Evolutionary conservation across 2,329 filamentous ascomycete genomes (phyloP), one percentile per base, ranked within the genome.

Genomic region (Ceratocystis papillata): DNA sequence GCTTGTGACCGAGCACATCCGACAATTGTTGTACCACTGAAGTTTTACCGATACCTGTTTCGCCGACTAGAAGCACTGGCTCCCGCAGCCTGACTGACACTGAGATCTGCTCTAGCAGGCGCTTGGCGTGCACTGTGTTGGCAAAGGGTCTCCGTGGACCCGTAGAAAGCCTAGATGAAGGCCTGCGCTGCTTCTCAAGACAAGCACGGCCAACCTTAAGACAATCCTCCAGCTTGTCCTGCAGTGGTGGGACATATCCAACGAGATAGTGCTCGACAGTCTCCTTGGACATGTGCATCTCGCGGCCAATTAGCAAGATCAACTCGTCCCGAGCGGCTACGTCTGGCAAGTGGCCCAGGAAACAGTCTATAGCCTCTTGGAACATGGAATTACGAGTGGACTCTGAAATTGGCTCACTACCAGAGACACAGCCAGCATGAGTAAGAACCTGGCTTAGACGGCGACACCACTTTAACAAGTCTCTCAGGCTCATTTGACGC

Each of bases 1-100:
- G 82, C 71, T 90, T 95, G 73, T 91, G 88, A 1, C 92, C 90
- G 33, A 96, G 81, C 2, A 87, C 83, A 67, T 88, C 86, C 0
- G 94, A 91, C 66, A 99, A 79, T 73, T 96, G 91, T 74, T 99
- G 94, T 15, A 99, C 87, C 30, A 94, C 89, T 0, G 94, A 96
- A 0, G 94, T 99, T 77, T 99, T 99, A 71, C 94, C 94, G 63
- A 96, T 96, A 78, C 94, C 94, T 6, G 94, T 99, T 77, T 99
- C 94, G 73, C 94, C 94, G n/a, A 99, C 94, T 33, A 99, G 83
- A 20, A 99, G 78, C 1, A 96, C 83, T 3, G 95, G 91, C 72
- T 99, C 94, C n/a, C 84, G 83, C 71, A 91, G 83, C 69, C 88
- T 86, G 5, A 96, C 84, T 1, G 91, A 88, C 46, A 90, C 86